Evolutionary conservation across 371 early-diverging fungal species (phyloP), one percentile per base, ranked within the genome.

Genomic region (Apophysomyces elegans): DNA sequence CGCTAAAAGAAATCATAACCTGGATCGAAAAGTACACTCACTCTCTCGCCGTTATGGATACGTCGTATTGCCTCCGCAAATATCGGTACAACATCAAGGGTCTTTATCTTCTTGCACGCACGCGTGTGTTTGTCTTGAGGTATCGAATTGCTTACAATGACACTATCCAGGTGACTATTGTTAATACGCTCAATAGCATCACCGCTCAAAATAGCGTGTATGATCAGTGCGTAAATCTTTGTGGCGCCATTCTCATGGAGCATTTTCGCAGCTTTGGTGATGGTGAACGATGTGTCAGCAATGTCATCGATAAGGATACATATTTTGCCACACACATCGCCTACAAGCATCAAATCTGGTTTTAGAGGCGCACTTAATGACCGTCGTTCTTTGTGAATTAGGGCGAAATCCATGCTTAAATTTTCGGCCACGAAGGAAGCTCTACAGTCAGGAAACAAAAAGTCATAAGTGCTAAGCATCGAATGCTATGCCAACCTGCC

Each of bases 221-320:
- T 41, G 5, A 41, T 41, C 11, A 41, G 41, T 5, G 41, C 41
- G 72, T 93, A 95, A 56, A 98, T 91, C 64, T 87, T 84, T 35
- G 86, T 80, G 2, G 97, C 97, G 2, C 99, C 99, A 68, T 91
- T 90, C 58, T 91, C 90, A 65, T 87, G 86, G 26, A 98, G 80
- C 32, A 93, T 78, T 66, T 93, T 88, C 44, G 99, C 95, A 0
- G 97, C 99, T 56, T 90, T 85, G 47, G 91, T 91, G 59, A 98
- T 82, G 1, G 99, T 98, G 59, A 87, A 89, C 37, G 92, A 95
- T 13, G 97, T 98, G 74, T 97, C 97, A 21, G 95, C 93, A 78
- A 98, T 96, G 77, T 98, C 98, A 74, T 98, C 98, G 16, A 98
- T 90, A 36, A 97, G 76, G 57, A 97, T 92, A 58, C 92, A 92